A percentile compares a stretch with the other conserved stretches of the same genome.
Evolutionary conservation across 2,329 filamentous ascomycete species (phyloP).

Genomic region (Xylariaceae sp.): DNA sequence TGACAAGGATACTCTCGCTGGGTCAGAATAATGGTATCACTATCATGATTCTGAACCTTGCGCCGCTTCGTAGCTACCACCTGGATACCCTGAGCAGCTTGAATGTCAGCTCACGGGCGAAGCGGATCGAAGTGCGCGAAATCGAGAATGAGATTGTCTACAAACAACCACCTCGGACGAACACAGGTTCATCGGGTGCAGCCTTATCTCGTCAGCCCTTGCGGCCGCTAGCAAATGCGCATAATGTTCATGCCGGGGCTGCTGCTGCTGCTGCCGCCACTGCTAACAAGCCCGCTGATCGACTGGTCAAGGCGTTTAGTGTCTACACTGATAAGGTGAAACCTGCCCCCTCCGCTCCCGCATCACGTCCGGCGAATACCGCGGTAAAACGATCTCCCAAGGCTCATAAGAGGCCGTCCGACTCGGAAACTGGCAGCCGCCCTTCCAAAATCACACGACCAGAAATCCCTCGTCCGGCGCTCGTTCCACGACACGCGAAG

Average conservation of each 20-base stretch:
- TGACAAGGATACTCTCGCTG: conserved; percentile 88
- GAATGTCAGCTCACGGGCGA: conserved; percentile 91
- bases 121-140: conserved; percentile 92
- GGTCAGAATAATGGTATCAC: conserved; percentile 95
- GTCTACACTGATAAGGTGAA: conserved; percentile 77
- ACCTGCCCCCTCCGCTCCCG: conserved; percentile 28
- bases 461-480: conserved; percentile 14
- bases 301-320: conserved; percentile 77
- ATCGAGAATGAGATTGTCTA: conserved; percentile 94
- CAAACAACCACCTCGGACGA: conserved; percentile 64
- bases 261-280: conserved; percentile 43
- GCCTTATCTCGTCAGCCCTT: conserved; percentile 64
- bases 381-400: conserved; percentile 21
- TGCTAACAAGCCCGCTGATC: conserved; percentile 51
- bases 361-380: conserved; percentile 15
- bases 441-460: conserved; percentile 24
- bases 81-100: conserved; percentile 89
- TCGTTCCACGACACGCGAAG: conserved; percentile 11
- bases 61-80: conserved; percentile 87
- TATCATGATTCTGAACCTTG: conserved; percentile 93
- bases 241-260: conserved; percentile 65
- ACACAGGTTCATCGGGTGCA: conserved; percentile 30
- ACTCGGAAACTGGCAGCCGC: conserved; percentile 33
- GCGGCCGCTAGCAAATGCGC: conserved; percentile 68
- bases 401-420: conserved; percentile 39